A percentile compares a stretch with the other conserved stretches of the same genome.
phyloP scores from a whole-genome alignment of 202 grass and related monocot species.

The Schoenoplectus triqueter region DNA sequence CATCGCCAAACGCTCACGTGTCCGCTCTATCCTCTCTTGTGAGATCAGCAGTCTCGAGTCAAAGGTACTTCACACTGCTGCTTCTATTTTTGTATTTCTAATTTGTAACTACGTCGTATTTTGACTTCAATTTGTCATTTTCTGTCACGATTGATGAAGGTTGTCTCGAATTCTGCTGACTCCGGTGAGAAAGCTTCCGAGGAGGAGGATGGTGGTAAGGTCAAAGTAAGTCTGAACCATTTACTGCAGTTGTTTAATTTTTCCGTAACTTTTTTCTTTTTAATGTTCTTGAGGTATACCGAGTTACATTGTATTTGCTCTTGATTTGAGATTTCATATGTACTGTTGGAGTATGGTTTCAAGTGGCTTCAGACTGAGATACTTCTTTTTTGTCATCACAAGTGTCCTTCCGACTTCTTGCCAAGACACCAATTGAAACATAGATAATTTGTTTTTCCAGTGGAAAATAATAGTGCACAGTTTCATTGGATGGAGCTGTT shows the following conservation, averaged over 20 bases:
- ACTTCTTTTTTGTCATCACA: background rate
- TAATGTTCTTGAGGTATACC: background rate
- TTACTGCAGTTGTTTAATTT: background rate
- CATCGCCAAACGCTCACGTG: background rate
- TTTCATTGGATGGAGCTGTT: background rate
- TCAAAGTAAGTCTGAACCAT: background rate
- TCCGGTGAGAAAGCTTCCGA: background rate
- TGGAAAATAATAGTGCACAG: background rate
- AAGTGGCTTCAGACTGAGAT: background rate
- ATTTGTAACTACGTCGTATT: background rate
- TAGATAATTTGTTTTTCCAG: background rate
- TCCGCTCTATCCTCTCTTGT: background rate
- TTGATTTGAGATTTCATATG: background rate
- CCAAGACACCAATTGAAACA: background rate
- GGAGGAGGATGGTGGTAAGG: background rate
- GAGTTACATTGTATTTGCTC: background rate
- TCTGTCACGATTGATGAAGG: background rate
- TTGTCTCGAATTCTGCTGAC: background rate
- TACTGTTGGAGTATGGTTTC: background rate
- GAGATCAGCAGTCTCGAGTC: background rate
- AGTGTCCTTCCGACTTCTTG: background rate
- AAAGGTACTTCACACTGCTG: background rate
- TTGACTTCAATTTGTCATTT: background rate
- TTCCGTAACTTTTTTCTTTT: background rate
- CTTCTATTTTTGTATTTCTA: background rate